These are phyloP conservation scores for Cyclocybe aegerita DNA, from an alignment of 768 basidiomycete species.

Conservation along the genomic window DNA sequence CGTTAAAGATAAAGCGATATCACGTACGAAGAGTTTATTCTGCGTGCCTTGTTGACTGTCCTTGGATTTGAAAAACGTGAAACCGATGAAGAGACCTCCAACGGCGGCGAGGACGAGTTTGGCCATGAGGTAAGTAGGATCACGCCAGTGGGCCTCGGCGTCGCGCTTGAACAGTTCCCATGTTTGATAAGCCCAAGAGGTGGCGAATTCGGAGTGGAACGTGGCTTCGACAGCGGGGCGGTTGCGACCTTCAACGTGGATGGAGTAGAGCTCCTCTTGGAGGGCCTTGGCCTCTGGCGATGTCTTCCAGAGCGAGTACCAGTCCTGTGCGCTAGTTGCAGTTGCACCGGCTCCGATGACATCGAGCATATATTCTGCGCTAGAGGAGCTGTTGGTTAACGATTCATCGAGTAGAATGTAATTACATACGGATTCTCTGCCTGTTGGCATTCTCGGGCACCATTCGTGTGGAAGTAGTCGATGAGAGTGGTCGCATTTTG, in stretches of 20 bases:
- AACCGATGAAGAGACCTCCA: constrained; percentile 57
- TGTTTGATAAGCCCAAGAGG: constrained; percentile 52
- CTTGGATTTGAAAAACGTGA: constrained; percentile 61
- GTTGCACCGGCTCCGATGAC: constrained; percentile 77
- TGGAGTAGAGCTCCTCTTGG: constrained; percentile 40
- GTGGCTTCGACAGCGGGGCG: constrained; percentile 35
- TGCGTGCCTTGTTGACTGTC: constrained; percentile 57
- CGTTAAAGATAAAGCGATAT: constrained; percentile 10
- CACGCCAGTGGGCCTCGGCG: constrained; percentile 48
- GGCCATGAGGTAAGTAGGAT: constrained; percentile 59
- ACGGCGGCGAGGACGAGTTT: constrained; percentile 55
- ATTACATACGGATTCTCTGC: constrained; percentile 70
- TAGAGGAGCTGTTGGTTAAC: constrained; percentile 14
- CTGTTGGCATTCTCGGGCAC: constrained; percentile 57
- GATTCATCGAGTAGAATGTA: background rate
- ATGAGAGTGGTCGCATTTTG: constrained; percentile 60
- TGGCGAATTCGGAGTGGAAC: constrained; percentile 47
- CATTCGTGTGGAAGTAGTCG: constrained; percentile 73
- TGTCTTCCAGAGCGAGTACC: constrained; percentile 56
- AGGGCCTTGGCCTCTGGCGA: constrained; percentile 43
- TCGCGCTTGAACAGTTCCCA: constrained; percentile 44
- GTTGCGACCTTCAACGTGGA: constrained; percentile 48
- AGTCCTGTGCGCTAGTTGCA: constrained; percentile 51
- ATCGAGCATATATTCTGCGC: constrained; percentile 66
- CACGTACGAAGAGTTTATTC: constrained; percentile 63